Evolutionary conservation across 257 asterid species (phyloP).

Genomic region (Nyctanthes arbortristis): DNA sequence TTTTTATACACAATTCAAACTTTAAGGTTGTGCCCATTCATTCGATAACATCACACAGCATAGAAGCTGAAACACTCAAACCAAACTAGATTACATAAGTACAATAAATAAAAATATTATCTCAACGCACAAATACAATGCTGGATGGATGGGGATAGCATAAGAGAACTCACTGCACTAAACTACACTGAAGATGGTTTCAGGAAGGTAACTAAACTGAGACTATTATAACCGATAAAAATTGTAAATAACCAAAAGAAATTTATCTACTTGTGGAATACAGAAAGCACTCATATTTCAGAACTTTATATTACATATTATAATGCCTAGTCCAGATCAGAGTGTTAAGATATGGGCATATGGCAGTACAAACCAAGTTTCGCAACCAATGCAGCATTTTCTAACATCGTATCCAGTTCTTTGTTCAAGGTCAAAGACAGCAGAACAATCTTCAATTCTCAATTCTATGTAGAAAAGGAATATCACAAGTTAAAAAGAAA

Average conservation of each 20-base stretch:
- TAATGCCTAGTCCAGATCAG: slow-evolving; percentile 9
- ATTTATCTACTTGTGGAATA: slow-evolving; percentile 5
- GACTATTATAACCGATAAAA: slow-evolving; percentile 13
- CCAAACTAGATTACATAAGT: not conserved
- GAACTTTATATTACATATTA: not conserved
- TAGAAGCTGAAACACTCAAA: not conserved
- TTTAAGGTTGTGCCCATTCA: slow-evolving; percentile 1
- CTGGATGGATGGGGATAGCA: not conserved
- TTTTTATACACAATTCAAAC: slow-evolving; percentile 3
- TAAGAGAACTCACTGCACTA: not conserved
- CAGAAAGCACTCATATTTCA: slow-evolving; percentile 2
- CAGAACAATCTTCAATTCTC: not conserved
- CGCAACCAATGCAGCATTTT: slow-evolving; percentile 14
- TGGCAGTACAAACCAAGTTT: slow-evolving; percentile 7
- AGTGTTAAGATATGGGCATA: not conserved
- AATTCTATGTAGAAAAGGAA: slow-evolving; percentile 4
- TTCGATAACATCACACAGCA: not conserved
- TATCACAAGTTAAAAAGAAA: slow-evolving; percentile 6
- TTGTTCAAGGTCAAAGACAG: not conserved
- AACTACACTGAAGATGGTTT: slow-evolving; percentile 8
- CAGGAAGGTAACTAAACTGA: not conserved
- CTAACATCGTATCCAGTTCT: slow-evolving; percentile 5
- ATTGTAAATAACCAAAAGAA: not conserved
- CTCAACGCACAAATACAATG: not conserved
- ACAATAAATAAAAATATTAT: not conserved